Conservation (phyloP, 257 asterid species). For the Orobanche coerulescens region DNA sequence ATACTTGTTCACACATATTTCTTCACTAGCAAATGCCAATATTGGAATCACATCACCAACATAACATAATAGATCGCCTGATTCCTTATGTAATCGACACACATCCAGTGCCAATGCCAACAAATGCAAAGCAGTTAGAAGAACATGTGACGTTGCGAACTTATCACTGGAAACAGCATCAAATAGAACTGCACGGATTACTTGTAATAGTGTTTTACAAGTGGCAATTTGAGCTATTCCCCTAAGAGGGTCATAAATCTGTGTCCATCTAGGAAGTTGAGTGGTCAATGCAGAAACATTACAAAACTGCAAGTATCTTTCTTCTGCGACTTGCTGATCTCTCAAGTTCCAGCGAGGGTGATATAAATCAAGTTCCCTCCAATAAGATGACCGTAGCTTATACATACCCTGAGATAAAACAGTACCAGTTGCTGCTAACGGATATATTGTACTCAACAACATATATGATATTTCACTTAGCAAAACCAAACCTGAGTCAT, state of each 20-base stretch:
- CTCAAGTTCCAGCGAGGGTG: conserved; percentile 94
- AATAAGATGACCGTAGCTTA: conserved; percentile 51
- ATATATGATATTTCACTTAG: neutral
- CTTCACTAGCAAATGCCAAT: conserved; percentile 73
- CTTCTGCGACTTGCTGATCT: conserved; percentile 91
- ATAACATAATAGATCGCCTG: conserved; percentile 42
- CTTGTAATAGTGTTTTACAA: conserved; percentile 64
- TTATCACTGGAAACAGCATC: conserved; percentile 69
- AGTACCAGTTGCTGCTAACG: conserved; percentile 17
- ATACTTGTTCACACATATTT: conserved; percentile 41
- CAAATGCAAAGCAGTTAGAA: conserved; percentile 73
- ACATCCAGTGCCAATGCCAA: conserved; percentile 79
- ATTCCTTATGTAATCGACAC: conserved; percentile 50
- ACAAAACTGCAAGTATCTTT: conserved; percentile 80
- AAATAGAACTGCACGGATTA: conserved; percentile 70
- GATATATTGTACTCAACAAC: conserved; percentile 1
- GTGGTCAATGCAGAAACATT: conserved; percentile 64
- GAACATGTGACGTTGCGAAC: conserved; percentile 50
- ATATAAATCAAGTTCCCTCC: conserved; percentile 94
- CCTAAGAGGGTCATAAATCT: conserved; percentile 70
- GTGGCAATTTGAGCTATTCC: conserved; percentile 84
- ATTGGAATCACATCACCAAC: conserved; percentile 60
- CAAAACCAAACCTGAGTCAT: conserved; percentile 72
- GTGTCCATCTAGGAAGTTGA: conserved; percentile 90
- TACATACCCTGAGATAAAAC: conserved; percentile 71